Evolutionary conservation across 768 basidiomycete species (phyloP).

Genomic region (Mycena leptocephala): DNA sequence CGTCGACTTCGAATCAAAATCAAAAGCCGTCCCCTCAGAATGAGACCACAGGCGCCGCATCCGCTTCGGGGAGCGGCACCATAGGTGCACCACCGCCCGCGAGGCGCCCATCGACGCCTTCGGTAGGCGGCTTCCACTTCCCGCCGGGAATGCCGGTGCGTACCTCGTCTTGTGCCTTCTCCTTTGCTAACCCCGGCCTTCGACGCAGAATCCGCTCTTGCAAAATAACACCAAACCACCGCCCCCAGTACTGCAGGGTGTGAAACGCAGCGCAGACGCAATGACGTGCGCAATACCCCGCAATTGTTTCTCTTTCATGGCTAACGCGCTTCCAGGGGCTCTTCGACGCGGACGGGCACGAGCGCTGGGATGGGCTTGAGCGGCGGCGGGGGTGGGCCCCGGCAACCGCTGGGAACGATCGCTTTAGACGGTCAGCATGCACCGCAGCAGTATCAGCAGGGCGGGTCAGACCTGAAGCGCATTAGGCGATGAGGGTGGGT

Average conservation of each 20-base stretch:
- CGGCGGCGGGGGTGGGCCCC: slow-evolving; percentile 54
- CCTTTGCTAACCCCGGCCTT: neutral
- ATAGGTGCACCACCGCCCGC: neutral
- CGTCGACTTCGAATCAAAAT: neutral
- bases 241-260: slow-evolving; percentile 37
- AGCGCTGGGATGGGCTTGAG: slow-evolving; percentile 47
- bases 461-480: slow-evolving; percentile 63
- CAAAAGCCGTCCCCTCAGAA: neutral
- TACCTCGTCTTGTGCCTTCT: slow-evolving; percentile 38
- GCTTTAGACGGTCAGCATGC: slow-evolving; percentile 44
- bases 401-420: slow-evolving; percentile 34
- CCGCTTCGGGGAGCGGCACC: neutral
- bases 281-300: slow-evolving; percentile 36
- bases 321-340: slow-evolving; percentile 33
- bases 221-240: slow-evolving; percentile 23
- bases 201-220: slow-evolving; percentile 25
- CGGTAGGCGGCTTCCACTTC: slow-evolving; percentile 68
- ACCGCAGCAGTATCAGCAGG: slow-evolving; percentile 48
- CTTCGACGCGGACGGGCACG: slow-evolving; percentile 37
- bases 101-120: slow-evolving; percentile 50
- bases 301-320: neutral
- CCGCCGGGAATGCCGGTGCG: slow-evolving; percentile 58
- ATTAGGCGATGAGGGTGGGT: slow-evolving; percentile 42
- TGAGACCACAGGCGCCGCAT: neutral
- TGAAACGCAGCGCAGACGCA: slow-evolving; percentile 54